Evolutionary conservation across 306 rosid genomes (phyloP), one percentile per base, ranked within the genome.

Genomic region (Acacia melanoxylon): DNA sequence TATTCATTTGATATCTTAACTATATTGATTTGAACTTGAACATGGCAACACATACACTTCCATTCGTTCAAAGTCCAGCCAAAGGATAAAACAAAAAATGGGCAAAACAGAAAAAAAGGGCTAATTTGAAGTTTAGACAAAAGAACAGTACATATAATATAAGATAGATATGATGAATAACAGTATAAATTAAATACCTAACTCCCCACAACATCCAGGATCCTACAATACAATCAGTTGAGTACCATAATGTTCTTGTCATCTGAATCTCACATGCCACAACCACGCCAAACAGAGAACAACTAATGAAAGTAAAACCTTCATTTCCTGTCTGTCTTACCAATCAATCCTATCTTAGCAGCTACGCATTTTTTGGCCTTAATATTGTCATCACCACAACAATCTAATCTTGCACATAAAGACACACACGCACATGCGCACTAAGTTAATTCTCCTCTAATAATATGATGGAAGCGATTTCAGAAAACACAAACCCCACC

Each of bases 351-450:
- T 77, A 73, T 67, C 77, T 56, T 82, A 37, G 78, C 69, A 75
- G 46, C 65, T 70, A 84, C 65, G 58, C 83, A 52, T 81, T 77
- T 81, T 68, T 85, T 83, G 71, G 80, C 84, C 85, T 68, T 72
- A 85, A 75, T 44, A 78, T 81, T 74, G 84, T 74, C 85, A 85
- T 85, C 86, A 83, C 83, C 81, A 69, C 54, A 22, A 42, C 74
- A 77, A 83, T 61, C 80, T 83, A 78, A 83, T 85, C 84, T 88
- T 88, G 74, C 84, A 65, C 81, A 61, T 68, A 2, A 88, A 85
- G 87, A 75, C 86, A 85, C 86, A 31, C 88, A 83, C 78, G 81
- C 89, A 88, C 67, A 61, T 24, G 66, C 78, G 84, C 84, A 78
- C 86, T 81, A 76, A n/a, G n/a, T 72, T 69, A 76, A 76, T 74